Percentiles rank a stretch among this genome's conserved stretches.
phyloP scores from a whole-genome alignment of 2,329 filamentous ascomycete species.

The Pseudogymnoascus sp. region DNA sequence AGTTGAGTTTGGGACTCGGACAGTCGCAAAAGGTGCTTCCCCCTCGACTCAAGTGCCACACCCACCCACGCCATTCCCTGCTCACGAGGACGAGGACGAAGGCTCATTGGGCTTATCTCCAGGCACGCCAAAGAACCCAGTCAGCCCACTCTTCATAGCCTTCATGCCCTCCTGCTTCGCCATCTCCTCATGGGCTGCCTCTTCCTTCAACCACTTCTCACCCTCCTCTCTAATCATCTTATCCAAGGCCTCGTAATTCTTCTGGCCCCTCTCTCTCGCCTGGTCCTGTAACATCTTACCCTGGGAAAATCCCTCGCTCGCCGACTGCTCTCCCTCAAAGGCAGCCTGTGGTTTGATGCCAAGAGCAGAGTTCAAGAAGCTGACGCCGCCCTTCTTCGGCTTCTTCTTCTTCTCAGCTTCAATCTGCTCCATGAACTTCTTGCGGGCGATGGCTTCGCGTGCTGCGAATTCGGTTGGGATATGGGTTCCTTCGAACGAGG shows the following conservation, averaged over 20 bases:
- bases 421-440: slow-evolving; percentile 73
- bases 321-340: slow-evolving; percentile 62
- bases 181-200: slow-evolving; percentile 81
- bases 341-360: slow-evolving; percentile 66
- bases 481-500: slow-evolving; percentile 79
- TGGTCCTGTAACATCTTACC: slow-evolving; percentile 97
- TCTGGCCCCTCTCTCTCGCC: slow-evolving; percentile 82
- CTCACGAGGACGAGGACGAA: background rate
- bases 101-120: slow-evolving; percentile 8
- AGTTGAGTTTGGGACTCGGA: background rate
- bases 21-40: background rate
- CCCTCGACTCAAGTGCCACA: slow-evolving; percentile 4
- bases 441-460: slow-evolving; percentile 75
- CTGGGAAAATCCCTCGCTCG: slow-evolving; percentile 70
- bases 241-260: slow-evolving; percentile 82
- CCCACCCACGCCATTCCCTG: slow-evolving; percentile 1
- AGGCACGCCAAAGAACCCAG: slow-evolving; percentile 41
- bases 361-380: slow-evolving; percentile 60
- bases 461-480: slow-evolving; percentile 86
- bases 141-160: slow-evolving; percentile 76
- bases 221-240: slow-evolving; percentile 88
- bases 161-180: slow-evolving; percentile 83
- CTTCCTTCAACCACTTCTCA: slow-evolving; percentile 91
- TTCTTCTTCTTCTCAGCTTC: slow-evolving; percentile 58
- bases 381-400: slow-evolving; percentile 53